A percentile compares a stretch with the other conserved stretches of the same genome.
These are phyloP conservation scores for Sanghuangporus weigelae DNA, from an alignment of 1,284 basidiomycete genomes.

Conservation along the genomic window DNA sequence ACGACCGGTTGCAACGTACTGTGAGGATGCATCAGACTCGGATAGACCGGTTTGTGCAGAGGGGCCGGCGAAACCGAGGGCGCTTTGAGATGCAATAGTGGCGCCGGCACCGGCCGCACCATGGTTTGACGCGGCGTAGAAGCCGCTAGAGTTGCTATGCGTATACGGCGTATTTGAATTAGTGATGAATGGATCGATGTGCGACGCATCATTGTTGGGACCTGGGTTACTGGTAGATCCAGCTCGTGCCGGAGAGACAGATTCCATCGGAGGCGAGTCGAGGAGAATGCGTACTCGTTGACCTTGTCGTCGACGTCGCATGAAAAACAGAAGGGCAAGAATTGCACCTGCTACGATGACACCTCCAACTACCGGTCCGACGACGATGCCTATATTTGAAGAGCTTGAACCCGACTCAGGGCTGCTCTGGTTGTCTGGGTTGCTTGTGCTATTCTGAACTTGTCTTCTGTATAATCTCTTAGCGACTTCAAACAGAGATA, in stretches of 20 bases:
- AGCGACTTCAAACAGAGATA: too few species aligned
- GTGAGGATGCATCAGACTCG: not conserved
- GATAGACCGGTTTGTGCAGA: not conserved
- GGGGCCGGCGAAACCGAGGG: not conserved
- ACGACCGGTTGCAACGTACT: not conserved
- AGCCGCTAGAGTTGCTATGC: not conserved
- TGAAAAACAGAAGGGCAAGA: not conserved
- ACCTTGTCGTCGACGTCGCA: conserved; percentile 1
- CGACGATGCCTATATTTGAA: not conserved
- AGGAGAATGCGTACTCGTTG: not conserved
- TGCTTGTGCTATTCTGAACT: not conserved
- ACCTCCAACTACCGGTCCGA: conserved; percentile 4
- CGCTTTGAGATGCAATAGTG: too few species aligned
- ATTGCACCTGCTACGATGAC: conserved; percentile 7
- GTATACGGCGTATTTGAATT: not conserved
- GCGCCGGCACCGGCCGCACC: too few species aligned
- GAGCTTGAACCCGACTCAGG: not conserved
- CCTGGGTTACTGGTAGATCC: not conserved
- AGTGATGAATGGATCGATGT: not conserved
- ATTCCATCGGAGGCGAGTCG: not conserved
- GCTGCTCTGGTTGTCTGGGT: not conserved
- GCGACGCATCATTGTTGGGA: not conserved
- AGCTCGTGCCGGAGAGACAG: not conserved
- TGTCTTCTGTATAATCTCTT: not conserved
- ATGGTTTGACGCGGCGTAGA: not conserved